A percentile compares a stretch with the other conserved stretches of the same genome.
These are phyloP conservation scores for Tubosaeta sp. DNA, from an alignment of 768 basidiomycete species.

Conservation along the genomic window DNA sequence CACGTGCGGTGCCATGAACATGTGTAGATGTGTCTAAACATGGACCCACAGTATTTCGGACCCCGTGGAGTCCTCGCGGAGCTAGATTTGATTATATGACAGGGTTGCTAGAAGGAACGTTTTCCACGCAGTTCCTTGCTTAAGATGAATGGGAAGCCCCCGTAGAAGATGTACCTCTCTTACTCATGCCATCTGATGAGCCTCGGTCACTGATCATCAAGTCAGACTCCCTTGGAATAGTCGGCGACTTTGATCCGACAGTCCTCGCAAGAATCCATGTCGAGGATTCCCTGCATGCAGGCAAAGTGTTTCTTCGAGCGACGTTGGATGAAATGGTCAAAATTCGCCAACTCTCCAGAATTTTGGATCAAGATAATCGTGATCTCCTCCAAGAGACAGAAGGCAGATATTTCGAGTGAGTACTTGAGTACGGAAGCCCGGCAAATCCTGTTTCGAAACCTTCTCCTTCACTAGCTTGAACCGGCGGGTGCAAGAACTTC, in stretches of 20 bases:
- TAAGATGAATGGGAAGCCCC: neutral
- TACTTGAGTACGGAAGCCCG: too few species aligned
- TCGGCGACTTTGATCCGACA: neutral
- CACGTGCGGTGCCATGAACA: too few species aligned
- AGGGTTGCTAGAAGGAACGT: neutral
- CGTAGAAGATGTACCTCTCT: neutral
- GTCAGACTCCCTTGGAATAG: neutral
- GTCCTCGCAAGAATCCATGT: neutral
- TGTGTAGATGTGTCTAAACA: conserved; percentile 1
- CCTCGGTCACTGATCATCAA: neutral
- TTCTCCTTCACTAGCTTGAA: neutral
- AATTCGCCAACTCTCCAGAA: neutral
- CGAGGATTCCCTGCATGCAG: neutral
- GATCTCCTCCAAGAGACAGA: neutral
- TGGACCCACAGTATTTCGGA: conserved; percentile 1
- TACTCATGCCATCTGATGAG: neutral
- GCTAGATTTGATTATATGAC: neutral
- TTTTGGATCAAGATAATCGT: neutral
- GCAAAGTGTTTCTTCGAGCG: neutral
- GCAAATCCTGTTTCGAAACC: neutral
- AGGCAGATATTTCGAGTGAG: neutral
- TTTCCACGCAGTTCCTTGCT: conserved; percentile 1
- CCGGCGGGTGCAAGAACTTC: neutral
- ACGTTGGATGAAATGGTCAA: neutral
- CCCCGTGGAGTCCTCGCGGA: conserved; percentile 8